These are phyloP conservation scores for Rhodotorula babjevae DNA, from an alignment of 768 basidiomycete genomes.

Conservation along the genomic window DNA sequence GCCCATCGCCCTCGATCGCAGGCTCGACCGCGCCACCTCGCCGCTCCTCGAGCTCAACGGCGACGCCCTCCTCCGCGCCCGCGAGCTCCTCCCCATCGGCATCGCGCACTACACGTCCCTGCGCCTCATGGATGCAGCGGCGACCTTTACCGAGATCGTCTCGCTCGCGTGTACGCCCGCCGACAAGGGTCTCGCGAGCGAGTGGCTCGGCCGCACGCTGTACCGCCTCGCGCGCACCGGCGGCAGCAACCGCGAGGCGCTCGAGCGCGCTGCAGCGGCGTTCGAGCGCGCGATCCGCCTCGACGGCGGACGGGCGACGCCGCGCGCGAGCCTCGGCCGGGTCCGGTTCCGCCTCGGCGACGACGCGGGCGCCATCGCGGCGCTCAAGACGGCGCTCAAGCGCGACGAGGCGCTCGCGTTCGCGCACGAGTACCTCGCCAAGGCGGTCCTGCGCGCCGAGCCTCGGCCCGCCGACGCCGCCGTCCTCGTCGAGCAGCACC, in stretches of 20 bases:
- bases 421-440: conserved; percentile 33
- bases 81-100: conserved; percentile 5
- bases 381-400: conserved; percentile 14
- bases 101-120: not conserved
- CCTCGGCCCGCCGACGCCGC: not conserved
- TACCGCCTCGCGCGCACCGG: conserved; percentile 15
- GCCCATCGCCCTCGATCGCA: no score
- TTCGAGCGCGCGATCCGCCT: conserved; percentile 23
- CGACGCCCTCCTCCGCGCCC: conserved; percentile 1
- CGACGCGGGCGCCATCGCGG: not conserved
- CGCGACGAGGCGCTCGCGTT: conserved; percentile 14
- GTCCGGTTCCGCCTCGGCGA: conserved; percentile 13
- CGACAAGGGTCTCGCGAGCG: conserved; percentile 19
- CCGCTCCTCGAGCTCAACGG: conserved; percentile 30
- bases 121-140: not conserved
- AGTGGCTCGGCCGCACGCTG: conserved; percentile 18
- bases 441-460: not conserved
- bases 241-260: not conserved
- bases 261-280: not conserved
- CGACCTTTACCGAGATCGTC: not conserved
- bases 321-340: conserved; percentile 18
- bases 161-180: not conserved
- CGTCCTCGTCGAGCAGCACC: conserved; percentile 13
- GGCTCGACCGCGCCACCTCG: not conserved
- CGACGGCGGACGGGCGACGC: not conserved